These are phyloP conservation scores for Monilinia fructicola DNA, from an alignment of 2,329 filamentous ascomycete genomes.

Conservation along the genomic window DNA sequence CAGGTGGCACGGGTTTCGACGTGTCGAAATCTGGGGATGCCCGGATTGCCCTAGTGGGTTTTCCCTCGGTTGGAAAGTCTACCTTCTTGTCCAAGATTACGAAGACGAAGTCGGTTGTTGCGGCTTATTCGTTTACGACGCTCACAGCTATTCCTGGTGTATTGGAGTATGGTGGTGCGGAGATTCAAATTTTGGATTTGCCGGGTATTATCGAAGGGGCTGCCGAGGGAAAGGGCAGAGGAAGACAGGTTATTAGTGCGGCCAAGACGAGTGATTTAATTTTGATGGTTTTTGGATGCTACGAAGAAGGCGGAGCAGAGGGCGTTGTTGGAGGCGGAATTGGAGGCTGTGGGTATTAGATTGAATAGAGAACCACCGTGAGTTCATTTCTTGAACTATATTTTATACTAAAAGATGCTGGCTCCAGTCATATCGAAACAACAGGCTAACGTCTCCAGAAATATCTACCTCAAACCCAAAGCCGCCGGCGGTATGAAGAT, in stretches of 20 bases:
- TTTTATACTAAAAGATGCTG: neutral
- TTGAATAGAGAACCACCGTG: slow-evolving; percentile 89
- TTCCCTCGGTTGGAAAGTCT: slow-evolving; percentile 97
- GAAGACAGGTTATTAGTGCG: slow-evolving; percentile 93
- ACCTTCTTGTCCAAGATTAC: slow-evolving; percentile 99
- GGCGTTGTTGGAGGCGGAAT: slow-evolving; percentile 81
- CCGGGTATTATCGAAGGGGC: slow-evolving; percentile 98
- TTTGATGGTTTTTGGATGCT: slow-evolving; percentile 90
- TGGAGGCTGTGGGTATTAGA: slow-evolving; percentile 93
- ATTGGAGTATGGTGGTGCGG: slow-evolving; percentile 93
- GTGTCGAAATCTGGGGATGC: slow-evolving; percentile 97
- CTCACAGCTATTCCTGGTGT: slow-evolving; percentile 96
- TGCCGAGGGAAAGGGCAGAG: slow-evolving; percentile 90
- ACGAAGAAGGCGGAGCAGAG: slow-evolving; percentile 96
- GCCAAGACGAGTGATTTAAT: slow-evolving; percentile 98
- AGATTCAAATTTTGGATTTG: slow-evolving; percentile 96
- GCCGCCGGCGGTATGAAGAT: slow-evolving; percentile 99
- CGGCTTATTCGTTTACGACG: slow-evolving; percentile 95
- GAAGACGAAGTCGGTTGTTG: slow-evolving; percentile 94
- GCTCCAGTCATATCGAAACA: neutral
- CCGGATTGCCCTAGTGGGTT: slow-evolving; percentile 95
- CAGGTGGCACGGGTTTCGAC: slow-evolving; percentile 82
- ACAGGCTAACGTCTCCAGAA: slow-evolving; percentile 51
- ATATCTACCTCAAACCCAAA: slow-evolving; percentile 96
- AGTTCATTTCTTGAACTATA: slow-evolving; percentile 38